phyloP scores from a whole-genome alignment of 257 asterid species.

The Penstemon newberryi region DNA sequence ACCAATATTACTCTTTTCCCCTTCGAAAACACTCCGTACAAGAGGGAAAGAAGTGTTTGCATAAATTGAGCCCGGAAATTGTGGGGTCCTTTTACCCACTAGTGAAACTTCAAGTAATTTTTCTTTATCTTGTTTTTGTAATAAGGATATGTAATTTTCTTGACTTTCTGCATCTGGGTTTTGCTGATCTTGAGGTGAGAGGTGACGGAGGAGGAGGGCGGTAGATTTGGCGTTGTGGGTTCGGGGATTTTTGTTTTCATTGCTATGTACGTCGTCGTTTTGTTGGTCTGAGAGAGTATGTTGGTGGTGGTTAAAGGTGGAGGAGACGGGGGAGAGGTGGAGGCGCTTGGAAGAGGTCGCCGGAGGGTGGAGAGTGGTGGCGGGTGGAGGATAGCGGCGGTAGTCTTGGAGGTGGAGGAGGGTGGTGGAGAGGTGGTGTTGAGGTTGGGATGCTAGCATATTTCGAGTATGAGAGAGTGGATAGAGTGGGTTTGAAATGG shows the following conservation, averaged over 20 bases:
- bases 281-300: conserved; percentile 42
- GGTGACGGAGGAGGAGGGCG: conserved; percentile 64
- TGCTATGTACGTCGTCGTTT: conserved; percentile 29
- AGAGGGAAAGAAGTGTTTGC: conserved; percentile 38
- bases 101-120: conserved; percentile 58
- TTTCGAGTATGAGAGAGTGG: conserved; percentile 14
- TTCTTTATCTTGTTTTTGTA: conserved; percentile 47
- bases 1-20: conserved; percentile 18
- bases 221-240: conserved; percentile 80
- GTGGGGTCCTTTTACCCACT: conserved; percentile 57
- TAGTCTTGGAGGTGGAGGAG: conserved; percentile 36
- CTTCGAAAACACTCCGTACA: conserved; percentile 39
- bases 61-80: conserved; percentile 81
- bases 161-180: conserved; percentile 33
- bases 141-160: conserved; percentile 30
- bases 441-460: conserved; percentile 55
- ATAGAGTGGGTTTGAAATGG: too few relatives aligned
- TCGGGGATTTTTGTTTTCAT: conserved; percentile 38
- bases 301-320: conserved; percentile 36
- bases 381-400: conserved; percentile 30
- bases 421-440: conserved; percentile 48
- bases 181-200: conserved; percentile 39
- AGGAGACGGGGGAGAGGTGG: conserved; percentile 30
- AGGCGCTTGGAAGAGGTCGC: conserved; percentile 25
- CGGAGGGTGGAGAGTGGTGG: conserved; percentile 24